phyloP scores from a whole-genome alignment of 2,329 filamentous ascomycete species.

The Hypoxylon sp. region DNA sequence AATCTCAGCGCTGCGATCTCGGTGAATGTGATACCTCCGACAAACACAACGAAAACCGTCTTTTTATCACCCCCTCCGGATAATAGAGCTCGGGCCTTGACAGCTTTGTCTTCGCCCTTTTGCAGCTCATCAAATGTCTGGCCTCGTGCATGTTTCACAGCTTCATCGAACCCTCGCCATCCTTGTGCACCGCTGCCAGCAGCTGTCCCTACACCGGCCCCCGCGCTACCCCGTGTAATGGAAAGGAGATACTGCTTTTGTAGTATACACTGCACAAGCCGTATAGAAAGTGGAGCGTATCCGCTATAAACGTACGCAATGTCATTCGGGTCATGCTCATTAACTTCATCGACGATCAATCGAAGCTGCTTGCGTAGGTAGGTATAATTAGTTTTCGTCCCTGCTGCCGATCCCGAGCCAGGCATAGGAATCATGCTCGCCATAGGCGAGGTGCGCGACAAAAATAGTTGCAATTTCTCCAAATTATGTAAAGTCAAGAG shows the following conservation, averaged over 20 bases:
- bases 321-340: slow-evolving; percentile 93
- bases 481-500: slow-evolving; percentile 88
- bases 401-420: slow-evolving; percentile 68
- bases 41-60: slow-evolving; percentile 94
- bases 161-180: slow-evolving; percentile 94
- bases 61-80: slow-evolving; percentile 83
- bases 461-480: slow-evolving; percentile 89
- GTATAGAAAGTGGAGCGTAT: slow-evolving; percentile 92
- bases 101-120: slow-evolving; percentile 91
- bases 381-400: slow-evolving; percentile 89
- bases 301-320: slow-evolving; percentile 98
- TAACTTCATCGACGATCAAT: slow-evolving; percentile 95
- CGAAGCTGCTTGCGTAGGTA: slow-evolving; percentile 88
- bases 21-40: slow-evolving; percentile 96
- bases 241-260: slow-evolving; percentile 88
- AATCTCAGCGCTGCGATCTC: slow-evolving; percentile 96
- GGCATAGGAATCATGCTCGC: slow-evolving; percentile 86
- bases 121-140: slow-evolving; percentile 93
- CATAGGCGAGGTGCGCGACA: slow-evolving; percentile 81
- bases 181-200: slow-evolving; percentile 77
- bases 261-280: slow-evolving; percentile 91
- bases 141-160: slow-evolving; percentile 87
- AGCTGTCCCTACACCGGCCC: slow-evolving; percentile 62
- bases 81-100: slow-evolving; percentile 86
- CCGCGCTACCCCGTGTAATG: slow-evolving; percentile 74